These are phyloP conservation scores for Penicillium sp. DNA, from an alignment of 2,329 filamentous ascomycete genomes.

Conservation along the genomic window DNA sequence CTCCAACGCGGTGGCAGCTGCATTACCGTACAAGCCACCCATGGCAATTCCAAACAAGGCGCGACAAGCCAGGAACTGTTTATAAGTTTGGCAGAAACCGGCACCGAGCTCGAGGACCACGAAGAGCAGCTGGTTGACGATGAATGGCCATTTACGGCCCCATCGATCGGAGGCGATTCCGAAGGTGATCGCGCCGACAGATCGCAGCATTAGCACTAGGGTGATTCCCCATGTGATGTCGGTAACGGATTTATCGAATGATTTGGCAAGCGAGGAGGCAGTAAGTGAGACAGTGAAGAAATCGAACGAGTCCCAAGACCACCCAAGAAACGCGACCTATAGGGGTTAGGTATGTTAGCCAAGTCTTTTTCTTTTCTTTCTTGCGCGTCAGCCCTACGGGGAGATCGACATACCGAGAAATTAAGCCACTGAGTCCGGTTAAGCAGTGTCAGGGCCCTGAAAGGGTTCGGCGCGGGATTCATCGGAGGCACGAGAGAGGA, in stretches of 20 bases:
- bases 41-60: slow-evolving; percentile 65
- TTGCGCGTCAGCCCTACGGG: neutral
- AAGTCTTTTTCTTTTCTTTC: neutral
- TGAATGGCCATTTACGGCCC: slow-evolving; percentile 60
- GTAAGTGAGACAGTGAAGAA: slow-evolving; percentile 64
- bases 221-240: slow-evolving; percentile 63
- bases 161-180: slow-evolving; percentile 54
- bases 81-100: slow-evolving; percentile 59
- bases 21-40: slow-evolving; percentile 63
- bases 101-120: slow-evolving; percentile 61
- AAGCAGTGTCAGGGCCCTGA: slow-evolving; percentile 52
- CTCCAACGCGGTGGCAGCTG: slow-evolving; percentile 62
- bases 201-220: slow-evolving; percentile 61
- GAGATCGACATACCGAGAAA: slow-evolving; percentile 43
- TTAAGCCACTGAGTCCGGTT: slow-evolving; percentile 61
- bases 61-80: slow-evolving; percentile 59
- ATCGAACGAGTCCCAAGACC: slow-evolving; percentile 60
- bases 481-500: slow-evolving; percentile 58
- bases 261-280: slow-evolving; percentile 53
- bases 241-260: slow-evolving; percentile 55
- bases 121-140: slow-evolving; percentile 62
- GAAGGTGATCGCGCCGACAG: slow-evolving; percentile 59
- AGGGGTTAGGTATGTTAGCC: slow-evolving; percentile 9
- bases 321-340: slow-evolving; percentile 47
- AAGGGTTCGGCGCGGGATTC: slow-evolving; percentile 55